Conservation (phyloP, 1,284 basidiomycete genomes). For the Hemileia vastatrix region DNA sequence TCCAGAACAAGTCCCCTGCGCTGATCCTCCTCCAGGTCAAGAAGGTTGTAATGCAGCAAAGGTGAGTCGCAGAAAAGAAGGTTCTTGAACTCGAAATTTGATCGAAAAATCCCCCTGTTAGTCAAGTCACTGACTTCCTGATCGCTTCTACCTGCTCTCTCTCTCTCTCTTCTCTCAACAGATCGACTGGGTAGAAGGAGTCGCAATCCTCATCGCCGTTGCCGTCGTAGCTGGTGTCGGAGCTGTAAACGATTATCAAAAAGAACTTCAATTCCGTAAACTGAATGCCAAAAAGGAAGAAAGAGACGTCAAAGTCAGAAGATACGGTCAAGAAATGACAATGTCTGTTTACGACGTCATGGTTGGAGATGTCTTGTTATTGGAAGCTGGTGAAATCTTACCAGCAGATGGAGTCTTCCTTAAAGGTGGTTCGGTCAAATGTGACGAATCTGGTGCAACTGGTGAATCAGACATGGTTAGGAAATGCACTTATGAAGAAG, state of each 20-base stretch:
- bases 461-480: conserved; percentile 93
- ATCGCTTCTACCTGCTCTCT: too few relatives aligned
- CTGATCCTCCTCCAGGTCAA: conserved; percentile 42
- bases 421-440: conserved; percentile 82
- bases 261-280: conserved; percentile 85
- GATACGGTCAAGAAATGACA: conserved; percentile 75
- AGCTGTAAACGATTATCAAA: conserved; percentile 88
- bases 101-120: too few relatives aligned
- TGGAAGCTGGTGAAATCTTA: conserved; percentile 91
- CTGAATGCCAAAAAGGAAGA: conserved; percentile 95
- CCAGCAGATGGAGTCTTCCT: conserved; percentile 94
- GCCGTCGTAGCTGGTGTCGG: conserved; percentile 72
- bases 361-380: conserved; percentile 80
- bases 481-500: conserved; percentile 72
- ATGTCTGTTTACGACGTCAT: conserved; percentile 67
- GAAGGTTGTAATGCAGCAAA: conserved; percentile 31
- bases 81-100: conserved; percentile 56
- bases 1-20: conserved; percentile 50
- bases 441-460: conserved; percentile 92
- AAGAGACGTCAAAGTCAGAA: conserved; percentile 80
- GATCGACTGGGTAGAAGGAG: conserved; percentile 93
- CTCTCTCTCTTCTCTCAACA: conserved; percentile 41
- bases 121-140: too few relatives aligned
- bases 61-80: too few relatives aligned
- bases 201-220: conserved; percentile 85